Percentiles rank a stretch among this genome's conserved stretches.
Conservation (phyloP, 768 basidiomycete genomes). For the Amanita polypyramis region DNA sequence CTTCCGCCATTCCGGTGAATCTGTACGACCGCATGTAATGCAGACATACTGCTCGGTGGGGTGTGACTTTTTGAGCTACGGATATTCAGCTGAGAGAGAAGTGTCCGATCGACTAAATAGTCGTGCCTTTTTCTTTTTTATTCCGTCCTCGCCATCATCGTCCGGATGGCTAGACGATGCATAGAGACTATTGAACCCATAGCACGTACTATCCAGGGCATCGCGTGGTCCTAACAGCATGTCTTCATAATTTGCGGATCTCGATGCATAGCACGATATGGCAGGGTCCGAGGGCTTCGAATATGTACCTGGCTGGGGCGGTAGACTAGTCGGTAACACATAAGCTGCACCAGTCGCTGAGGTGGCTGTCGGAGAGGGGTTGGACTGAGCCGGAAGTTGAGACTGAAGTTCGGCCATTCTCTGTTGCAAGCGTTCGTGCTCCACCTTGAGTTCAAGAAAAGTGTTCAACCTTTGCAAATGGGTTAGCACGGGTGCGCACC, state of each 20-base stretch:
- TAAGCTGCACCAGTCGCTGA: constrained; percentile 23
- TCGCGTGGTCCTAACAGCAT: neutral
- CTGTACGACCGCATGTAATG: constrained; percentile 86
- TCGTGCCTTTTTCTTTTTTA: constrained; percentile 56
- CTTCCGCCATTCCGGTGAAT: constrained; percentile 97
- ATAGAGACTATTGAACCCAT: constrained; percentile 9
- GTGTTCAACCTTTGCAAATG: constrained; percentile 47
- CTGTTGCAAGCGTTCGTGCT: constrained; percentile 72
- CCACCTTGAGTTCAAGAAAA: constrained; percentile 75
- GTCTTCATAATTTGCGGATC: neutral
- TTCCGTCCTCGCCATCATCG: constrained; percentile 37
- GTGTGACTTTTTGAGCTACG: constrained; percentile 36
- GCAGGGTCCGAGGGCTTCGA: constrained; percentile 5
- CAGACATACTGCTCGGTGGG: constrained; percentile 71
- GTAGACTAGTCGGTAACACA: constrained; percentile 20
- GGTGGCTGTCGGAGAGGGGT: constrained; percentile 14
- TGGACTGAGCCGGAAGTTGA: constrained; percentile 16
- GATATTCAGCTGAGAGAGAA: neutral
- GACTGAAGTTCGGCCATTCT: constrained; percentile 36
- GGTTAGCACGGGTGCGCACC: neutral
- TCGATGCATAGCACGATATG: constrained; percentile 6
- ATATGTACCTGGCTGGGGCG: neutral
- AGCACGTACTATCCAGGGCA: constrained; percentile 8
- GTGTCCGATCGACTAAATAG: neutral
- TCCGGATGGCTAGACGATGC: constrained; percentile 18